A percentile compares a stretch with the other conserved stretches of the same genome.
Conservation (phyloP, 2,329 filamentous ascomycete species). For the Colletotrichum horii region DNA sequence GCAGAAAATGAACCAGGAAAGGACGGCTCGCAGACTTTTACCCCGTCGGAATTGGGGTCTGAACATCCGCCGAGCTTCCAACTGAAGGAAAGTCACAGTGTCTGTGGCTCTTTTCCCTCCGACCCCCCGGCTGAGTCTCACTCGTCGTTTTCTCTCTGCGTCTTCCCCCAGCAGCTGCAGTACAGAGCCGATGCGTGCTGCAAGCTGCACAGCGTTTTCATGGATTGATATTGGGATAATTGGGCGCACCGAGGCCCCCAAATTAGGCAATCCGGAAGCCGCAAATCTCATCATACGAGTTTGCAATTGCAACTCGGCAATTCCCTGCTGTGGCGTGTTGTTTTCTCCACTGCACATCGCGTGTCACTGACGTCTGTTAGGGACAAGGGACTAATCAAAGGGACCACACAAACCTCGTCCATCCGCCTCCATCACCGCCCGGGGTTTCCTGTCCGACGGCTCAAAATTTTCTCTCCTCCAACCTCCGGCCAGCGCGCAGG, state of each 20-base stretch:
- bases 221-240: background rate
- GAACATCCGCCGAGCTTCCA: background rate
- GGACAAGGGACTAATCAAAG: background rate
- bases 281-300: conserved; percentile 21
- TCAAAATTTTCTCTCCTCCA: background rate
- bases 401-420: background rate
- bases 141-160: background rate
- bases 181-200: background rate
- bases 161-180: background rate
- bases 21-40: background rate
- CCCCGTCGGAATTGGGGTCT: background rate
- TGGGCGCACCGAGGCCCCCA: background rate
- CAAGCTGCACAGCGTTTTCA: background rate
- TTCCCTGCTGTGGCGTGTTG: conserved; percentile 13
- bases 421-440: background rate
- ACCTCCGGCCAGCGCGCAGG: background rate
- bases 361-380: conserved; percentile 15
- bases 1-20: background rate
- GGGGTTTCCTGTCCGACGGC: background rate
- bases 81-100: background rate
- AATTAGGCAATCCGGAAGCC: background rate
- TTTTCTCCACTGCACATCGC: conserved; percentile 10
- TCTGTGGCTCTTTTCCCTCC: background rate
- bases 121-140: background rate
- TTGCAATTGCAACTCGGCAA: conserved; percentile 16